Evolutionary conservation across 208 protist species (phyloP), one percentile per base, ranked within the genome.

Genomic region (Wallacemonas collosoma): DNA sequence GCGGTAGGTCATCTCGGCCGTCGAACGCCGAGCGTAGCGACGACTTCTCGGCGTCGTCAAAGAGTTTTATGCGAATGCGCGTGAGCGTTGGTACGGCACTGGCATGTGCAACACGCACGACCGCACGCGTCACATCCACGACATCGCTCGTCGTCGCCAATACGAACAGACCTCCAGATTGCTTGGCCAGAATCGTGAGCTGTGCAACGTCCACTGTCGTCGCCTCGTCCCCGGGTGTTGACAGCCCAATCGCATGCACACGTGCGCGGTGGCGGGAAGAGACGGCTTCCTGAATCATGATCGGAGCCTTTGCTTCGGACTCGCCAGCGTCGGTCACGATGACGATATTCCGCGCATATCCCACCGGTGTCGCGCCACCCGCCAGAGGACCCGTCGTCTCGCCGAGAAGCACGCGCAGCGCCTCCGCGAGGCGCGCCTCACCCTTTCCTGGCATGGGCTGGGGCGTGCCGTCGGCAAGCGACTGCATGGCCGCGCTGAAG

Each of bases 321-420:
- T 71, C 72, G 3, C 72, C 78, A 15, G 75, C 79, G 75, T 93
- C 88, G 9, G 87, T 82, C 44, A 96, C 44, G 9, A 94, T 36
- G 38, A 96, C 64, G 26, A 94, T 65, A 75, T 92, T 80, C 14
- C 91, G 88, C 45, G 90, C 85, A 55, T 89, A 91, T 7, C 88
- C 91, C 2, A 8, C 36, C 14, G 81, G 72, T 11, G 87, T 80
- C 9, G 73, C 57, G 8, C 83, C 80, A 62, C 74, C 75, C 6
- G 74, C 61, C 12, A 71, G 66, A 6, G 71, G 14, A 1, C 60
- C 51, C 7, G 73, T 44, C 17, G 54, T 9, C 44, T 17, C 60
- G 12, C 43, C n/a, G 36, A 82, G 63, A 11, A 87, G 51, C 14
- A 65, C 72, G 57, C 68, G 77, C 40, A 95, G 72, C 6, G 83